Evolutionary conservation across 352 stramenopile species (phyloP).

Genomic region (Achlya hypogyna): DNA sequence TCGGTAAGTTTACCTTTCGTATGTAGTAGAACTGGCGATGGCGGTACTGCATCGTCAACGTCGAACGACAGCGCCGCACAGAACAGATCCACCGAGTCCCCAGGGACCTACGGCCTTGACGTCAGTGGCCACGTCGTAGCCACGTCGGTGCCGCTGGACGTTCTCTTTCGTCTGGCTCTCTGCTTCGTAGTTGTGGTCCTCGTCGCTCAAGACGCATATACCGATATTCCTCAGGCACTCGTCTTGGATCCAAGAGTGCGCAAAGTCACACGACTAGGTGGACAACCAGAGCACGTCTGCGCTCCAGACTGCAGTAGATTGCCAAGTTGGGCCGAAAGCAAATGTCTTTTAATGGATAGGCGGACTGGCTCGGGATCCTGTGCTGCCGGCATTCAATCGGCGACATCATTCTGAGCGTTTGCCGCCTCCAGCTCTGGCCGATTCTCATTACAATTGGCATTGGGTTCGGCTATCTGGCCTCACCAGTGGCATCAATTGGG

Average conservation of each 20-base stretch:
- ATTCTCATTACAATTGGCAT: background rate
- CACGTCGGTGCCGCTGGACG: background rate
- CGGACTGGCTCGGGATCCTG: slow-evolving; percentile 1
- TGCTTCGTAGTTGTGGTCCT: background rate
- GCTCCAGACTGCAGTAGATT: background rate
- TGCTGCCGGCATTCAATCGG: background rate
- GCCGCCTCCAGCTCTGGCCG: background rate
- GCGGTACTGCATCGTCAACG: too few species aligned
- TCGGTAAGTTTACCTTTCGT: too few species aligned
- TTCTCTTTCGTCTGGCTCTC: background rate
- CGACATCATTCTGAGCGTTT: background rate
- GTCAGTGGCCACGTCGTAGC: background rate
- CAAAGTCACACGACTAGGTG: background rate
- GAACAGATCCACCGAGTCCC: background rate
- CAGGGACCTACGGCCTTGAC: background rate
- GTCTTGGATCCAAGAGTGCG: background rate
- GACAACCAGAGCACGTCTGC: slow-evolving; percentile 5
- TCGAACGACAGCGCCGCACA: background rate
- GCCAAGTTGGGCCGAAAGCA: background rate
- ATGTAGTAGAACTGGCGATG: too few species aligned
- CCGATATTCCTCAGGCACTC: background rate
- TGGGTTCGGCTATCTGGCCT: background rate
- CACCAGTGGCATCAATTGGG: background rate
- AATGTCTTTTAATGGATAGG: background rate
- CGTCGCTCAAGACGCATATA: background rate